A percentile compares a stretch with the other conserved stretches of the same genome.
Conservation (phyloP, 1,139 yeast species). For the Geotrichum klebahnii region DNA sequence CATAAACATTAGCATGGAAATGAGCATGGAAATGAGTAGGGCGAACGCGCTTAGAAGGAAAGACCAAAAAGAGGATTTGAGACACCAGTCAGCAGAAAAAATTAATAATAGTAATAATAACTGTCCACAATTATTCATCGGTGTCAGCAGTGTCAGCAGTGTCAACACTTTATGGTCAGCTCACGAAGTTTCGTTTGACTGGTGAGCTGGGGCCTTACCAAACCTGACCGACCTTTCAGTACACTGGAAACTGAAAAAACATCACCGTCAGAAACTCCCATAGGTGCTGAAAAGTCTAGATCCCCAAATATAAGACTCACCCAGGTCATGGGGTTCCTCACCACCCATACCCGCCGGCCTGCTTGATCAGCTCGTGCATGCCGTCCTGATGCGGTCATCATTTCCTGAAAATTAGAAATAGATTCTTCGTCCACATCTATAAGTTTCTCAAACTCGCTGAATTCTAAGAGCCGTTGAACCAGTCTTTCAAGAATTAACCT, state of each 20-base stretch:
- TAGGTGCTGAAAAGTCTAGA: conserved; percentile 12
- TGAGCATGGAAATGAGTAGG: too few relatives aligned
- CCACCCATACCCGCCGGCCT: conserved; percentile 15
- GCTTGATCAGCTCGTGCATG: neutral
- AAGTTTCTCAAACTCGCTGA: conserved; percentile 32
- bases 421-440: conserved; percentile 32
- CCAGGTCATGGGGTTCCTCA: conserved; percentile 23
- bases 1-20: too few relatives aligned
- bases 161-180: neutral
- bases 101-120: too few relatives aligned
- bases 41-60: too few relatives aligned
- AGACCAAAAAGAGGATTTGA: too few relatives aligned
- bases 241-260: neutral
- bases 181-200: neutral
- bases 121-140: neutral
- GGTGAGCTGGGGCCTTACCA: neutral
- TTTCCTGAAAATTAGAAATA: conserved; percentile 32
- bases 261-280: conserved; percentile 3
- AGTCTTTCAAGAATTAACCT: conserved; percentile 36
- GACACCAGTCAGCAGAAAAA: too few relatives aligned
- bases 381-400: conserved; percentile 24
- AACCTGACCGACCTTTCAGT: neutral
- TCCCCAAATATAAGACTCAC: conserved; percentile 11
- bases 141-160: neutral
- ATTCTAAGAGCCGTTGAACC: conserved; percentile 36